phyloP scores from a whole-genome alignment of 2,329 filamentous ascomycete species.

The Talaromyces sp. region DNA sequence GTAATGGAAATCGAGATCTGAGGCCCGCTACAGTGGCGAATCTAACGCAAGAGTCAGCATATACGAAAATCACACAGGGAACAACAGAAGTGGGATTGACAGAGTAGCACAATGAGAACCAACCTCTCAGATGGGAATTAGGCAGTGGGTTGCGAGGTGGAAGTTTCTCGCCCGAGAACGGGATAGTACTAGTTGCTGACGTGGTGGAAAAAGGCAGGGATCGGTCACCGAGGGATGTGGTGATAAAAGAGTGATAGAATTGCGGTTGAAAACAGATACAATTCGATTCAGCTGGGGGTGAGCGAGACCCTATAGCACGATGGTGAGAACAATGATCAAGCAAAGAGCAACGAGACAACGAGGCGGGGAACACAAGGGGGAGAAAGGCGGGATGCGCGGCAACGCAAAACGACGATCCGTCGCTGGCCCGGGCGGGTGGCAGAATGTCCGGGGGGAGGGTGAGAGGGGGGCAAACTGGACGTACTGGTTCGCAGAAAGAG shows the following conservation, averaged over 20 bases:
- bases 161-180: background rate
- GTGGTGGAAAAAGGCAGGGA: background rate
- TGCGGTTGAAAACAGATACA: background rate
- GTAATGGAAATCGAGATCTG: background rate
- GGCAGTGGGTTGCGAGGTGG: background rate
- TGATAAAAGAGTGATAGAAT: background rate
- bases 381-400: background rate
- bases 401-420: background rate
- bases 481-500: background rate
- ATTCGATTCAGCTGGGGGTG: background rate
- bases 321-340: background rate
- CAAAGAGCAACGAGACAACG: background rate
- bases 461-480: constrained; percentile 5
- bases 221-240: background rate
- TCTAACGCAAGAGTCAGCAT: background rate
- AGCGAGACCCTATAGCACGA: background rate
- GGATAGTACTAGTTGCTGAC: background rate
- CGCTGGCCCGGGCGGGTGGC: background rate
- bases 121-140: background rate
- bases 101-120: background rate
- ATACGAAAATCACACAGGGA: background rate
- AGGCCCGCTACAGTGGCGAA: background rate
- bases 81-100: background rate
- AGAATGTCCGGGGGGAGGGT: constrained; percentile 1
- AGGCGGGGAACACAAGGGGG: background rate